A percentile compares a stretch with the other conserved stretches of the same genome.
Evolutionary conservation across 129 eudicot genomes (phyloP).

Genomic region (Logfia minima): DNA sequence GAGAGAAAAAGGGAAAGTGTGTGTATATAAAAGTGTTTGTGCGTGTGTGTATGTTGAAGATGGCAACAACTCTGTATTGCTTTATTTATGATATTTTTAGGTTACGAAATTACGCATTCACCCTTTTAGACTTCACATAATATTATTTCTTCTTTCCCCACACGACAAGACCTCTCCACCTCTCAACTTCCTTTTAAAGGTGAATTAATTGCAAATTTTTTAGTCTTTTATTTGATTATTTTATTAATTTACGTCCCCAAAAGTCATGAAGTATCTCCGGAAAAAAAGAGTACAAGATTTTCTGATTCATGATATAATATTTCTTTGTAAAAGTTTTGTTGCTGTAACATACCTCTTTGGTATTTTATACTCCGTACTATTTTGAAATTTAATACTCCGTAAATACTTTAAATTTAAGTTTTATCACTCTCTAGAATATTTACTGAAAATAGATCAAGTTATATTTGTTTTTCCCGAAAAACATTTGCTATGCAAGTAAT

Average conservation of each 20-base stretch:
- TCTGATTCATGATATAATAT: not conserved
- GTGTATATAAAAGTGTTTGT: no score
- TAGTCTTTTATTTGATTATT: not conserved
- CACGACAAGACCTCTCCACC: conserved; percentile 30
- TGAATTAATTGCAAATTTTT: not conserved
- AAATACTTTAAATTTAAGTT: no score
- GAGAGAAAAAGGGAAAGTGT: not conserved
- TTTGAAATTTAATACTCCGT: not conserved
- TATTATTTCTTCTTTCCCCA: not conserved
- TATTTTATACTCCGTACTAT: no score
- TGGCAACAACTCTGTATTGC: not conserved
- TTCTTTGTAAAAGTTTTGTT: no score
- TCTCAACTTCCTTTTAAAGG: conserved; percentile 10
- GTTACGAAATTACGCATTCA: not conserved
- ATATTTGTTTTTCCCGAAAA: no score
- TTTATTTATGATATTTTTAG: not conserved
- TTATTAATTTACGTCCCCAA: not conserved
- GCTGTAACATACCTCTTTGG: no score
- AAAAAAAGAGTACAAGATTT: not conserved
- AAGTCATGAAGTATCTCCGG: not conserved
- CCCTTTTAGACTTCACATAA: not conserved
- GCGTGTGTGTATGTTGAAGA: conserved; percentile 2
- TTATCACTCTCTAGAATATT: not conserved
- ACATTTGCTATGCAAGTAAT: no score
- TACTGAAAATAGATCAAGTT: no score